phyloP scores from a whole-genome alignment of 75 land plant genomes.

The Selaginella moellendorffii region DNA sequence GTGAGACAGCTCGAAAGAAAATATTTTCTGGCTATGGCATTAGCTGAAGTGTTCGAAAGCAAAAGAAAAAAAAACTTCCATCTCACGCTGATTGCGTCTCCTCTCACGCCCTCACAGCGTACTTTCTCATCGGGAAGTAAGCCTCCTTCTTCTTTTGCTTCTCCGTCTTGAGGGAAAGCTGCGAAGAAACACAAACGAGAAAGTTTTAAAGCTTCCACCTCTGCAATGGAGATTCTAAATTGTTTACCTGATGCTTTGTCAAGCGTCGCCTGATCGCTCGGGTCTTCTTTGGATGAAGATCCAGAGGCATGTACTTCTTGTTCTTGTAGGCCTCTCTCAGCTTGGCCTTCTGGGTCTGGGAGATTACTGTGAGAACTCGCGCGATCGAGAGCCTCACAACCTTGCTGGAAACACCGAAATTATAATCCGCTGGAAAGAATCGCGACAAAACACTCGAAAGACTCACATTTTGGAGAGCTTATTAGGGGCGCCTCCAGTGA shows the following conservation, averaged over 20 bases:
- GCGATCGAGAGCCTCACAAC: slow-evolving; percentile 69
- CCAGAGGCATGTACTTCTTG: slow-evolving; percentile 54
- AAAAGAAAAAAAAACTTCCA: no score
- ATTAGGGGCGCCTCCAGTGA: slow-evolving; percentile 69
- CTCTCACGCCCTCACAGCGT: slow-evolving; percentile 43
- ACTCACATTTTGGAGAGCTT: slow-evolving; percentile 67
- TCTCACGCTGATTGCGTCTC: no score
- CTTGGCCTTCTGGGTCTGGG: slow-evolving; percentile 56
- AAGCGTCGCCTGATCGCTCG: slow-evolving; percentile 55
- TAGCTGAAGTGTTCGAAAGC: no score
- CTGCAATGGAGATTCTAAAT: no score
- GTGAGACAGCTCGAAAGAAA: no score
- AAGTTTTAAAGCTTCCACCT: no score
- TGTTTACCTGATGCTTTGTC: slow-evolving; percentile 63
- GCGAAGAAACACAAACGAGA: slow-evolving; percentile 6
- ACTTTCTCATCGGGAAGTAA: slow-evolving; percentile 66
- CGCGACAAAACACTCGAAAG: background rate
- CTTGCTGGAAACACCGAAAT: slow-evolving; percentile 37
- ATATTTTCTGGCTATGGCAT: no score
- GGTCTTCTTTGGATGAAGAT: slow-evolving; percentile 71
- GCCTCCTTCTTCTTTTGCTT: slow-evolving; percentile 57
- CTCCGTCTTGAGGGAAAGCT: slow-evolving; percentile 60
- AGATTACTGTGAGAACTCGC: slow-evolving; percentile 61
- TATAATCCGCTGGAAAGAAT: background rate
- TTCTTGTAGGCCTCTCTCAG: slow-evolving; percentile 55